These are phyloP conservation scores for Neocallimastix lanati DNA, from an alignment of 192 early-diverging fungal species.

Conservation along the genomic window DNA sequence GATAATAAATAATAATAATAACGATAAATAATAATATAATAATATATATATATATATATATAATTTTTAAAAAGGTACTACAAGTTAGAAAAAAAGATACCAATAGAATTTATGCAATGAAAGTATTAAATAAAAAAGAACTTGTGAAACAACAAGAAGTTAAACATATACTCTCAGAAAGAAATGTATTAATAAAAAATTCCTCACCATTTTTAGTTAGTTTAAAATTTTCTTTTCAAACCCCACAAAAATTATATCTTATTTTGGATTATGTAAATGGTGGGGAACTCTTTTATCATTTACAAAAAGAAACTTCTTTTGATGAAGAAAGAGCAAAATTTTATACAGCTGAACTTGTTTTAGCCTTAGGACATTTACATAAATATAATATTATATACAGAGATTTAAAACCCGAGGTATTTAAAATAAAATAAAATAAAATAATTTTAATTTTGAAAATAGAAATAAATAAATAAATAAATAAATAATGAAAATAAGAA, in stretches of 20 bases:
- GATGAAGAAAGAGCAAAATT: background rate
- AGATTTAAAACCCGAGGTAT: background rate
- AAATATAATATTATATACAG: background rate
- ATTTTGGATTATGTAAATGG: background rate
- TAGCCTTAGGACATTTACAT: background rate
- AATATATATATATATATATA: too few relatives aligned
- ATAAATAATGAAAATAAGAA: too few relatives aligned
- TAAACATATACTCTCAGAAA: conserved; percentile 80
- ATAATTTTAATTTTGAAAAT: too few relatives aligned
- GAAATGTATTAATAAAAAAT: conserved; percentile 73
- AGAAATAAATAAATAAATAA: too few relatives aligned
- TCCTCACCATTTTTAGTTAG: conserved; percentile 49
- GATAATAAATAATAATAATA: too few relatives aligned
- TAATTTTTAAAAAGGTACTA: conserved; percentile 23
- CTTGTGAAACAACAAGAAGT: conserved; percentile 85
- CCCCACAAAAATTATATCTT: background rate
- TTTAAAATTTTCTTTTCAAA: conserved; percentile 23
- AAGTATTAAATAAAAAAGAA: conserved; percentile 79
- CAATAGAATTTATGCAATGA: conserved; percentile 92
- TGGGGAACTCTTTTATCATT: background rate
- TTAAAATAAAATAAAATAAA: too few relatives aligned
- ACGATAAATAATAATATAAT: too few relatives aligned
- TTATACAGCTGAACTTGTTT: background rate
- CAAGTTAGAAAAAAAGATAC: conserved; percentile 84
- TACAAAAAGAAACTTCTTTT: background rate